Base-by-base conservation (phyloP, 768 basidiomycete genomes). In the Suillus fuscotomentosus region DNA sequence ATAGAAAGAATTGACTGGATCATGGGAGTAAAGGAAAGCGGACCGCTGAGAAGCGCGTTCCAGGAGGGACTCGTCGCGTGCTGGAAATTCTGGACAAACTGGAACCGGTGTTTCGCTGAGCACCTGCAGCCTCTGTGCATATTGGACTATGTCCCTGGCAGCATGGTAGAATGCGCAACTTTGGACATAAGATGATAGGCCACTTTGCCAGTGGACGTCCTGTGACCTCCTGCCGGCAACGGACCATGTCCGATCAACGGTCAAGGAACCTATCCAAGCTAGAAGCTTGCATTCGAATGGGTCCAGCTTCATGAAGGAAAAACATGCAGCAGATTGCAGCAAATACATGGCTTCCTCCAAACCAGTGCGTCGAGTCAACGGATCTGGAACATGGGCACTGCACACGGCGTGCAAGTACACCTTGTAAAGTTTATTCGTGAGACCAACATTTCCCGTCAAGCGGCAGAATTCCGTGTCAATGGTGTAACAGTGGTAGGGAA, bases 391-490 rank as follows among this genome's bases (percentile, higher is more conserved):
- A 10, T 57, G 55, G 47, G 75, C 74, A 38, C 78, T 78, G 0
- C 78, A 83, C 20, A 79, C 56, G 7, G 78, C 77, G 61, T 85
- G 84, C 8, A 85, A 71, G 53, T 80, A 78, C 3, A 76, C 72
- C 55, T 71, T 75, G 65, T 73, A 80, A 15, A 79, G 71, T 38
- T 62, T 65, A 61, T 69, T 70, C 1, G 38, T 60, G 41, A 76
- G 55, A 14, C 63, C 71, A 5, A 48, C 62, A 48, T 70, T 67
- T 5, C 73, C 71, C 2, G 20, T 47, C 14, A 79, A 63, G 36
- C 70, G 68, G n/a, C 75, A 68, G 6, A 76, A 68, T 34, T 69
- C 62, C 2, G 36, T 61, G 43, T 78, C 72, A 38, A 78, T 51
- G 7, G 43, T 53, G 45, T 75, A 78, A 31, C 68, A 70, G 31